Percentiles rank a stretch among this genome's conserved stretches.
These are phyloP conservation scores for Magnaporthiopsis incrustans DNA, from an alignment of 2,329 filamentous ascomycete genomes.

Conservation along the genomic window DNA sequence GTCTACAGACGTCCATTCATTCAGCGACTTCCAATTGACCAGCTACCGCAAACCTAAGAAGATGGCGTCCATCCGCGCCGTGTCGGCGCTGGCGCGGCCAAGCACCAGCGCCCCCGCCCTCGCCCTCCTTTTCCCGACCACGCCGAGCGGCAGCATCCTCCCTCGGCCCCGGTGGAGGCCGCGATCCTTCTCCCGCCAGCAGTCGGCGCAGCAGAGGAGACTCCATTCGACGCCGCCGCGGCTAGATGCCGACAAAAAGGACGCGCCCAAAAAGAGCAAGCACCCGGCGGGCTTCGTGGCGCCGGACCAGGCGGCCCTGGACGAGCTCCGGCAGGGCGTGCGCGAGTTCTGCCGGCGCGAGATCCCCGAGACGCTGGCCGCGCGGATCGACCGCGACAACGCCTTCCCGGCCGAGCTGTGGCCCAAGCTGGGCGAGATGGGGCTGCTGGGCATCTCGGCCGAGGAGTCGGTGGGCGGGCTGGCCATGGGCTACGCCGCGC, in stretches of 20 bases:
- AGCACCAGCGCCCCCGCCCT: constrained; percentile 13
- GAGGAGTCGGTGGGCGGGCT: constrained; percentile 87
- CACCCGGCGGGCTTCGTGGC: constrained; percentile 57
- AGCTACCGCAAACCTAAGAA: neutral
- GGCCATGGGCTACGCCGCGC: constrained; percentile 91
- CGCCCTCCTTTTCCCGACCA: constrained; percentile 1
- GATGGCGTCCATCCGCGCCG: constrained; percentile 33
- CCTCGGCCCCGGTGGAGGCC: constrained; percentile 17
- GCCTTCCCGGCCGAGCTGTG: constrained; percentile 88
- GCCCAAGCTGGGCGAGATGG: constrained; percentile 86
- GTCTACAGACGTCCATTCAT: neutral
- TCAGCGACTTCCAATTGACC: neutral
- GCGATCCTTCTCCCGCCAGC: constrained; percentile 25
- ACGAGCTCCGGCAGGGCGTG: constrained; percentile 74
- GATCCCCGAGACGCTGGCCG: constrained; percentile 75
- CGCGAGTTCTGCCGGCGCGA: constrained; percentile 86
- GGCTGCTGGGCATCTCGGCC: constrained; percentile 85
- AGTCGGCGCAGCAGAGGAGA: neutral
- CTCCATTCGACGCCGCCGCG: neutral
- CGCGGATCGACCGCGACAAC: constrained; percentile 76
- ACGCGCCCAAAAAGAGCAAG: constrained; percentile 23
- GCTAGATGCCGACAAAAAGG: neutral
- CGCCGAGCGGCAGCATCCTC: constrained; percentile 2
- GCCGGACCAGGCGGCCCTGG: constrained; percentile 64
- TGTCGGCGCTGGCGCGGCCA: constrained; percentile 22